Percentiles rank a stretch among this genome's conserved stretches.
Evolutionary conservation across 352 stramenopile species (phyloP).

Genomic region (Globisporangium iwayamae): DNA sequence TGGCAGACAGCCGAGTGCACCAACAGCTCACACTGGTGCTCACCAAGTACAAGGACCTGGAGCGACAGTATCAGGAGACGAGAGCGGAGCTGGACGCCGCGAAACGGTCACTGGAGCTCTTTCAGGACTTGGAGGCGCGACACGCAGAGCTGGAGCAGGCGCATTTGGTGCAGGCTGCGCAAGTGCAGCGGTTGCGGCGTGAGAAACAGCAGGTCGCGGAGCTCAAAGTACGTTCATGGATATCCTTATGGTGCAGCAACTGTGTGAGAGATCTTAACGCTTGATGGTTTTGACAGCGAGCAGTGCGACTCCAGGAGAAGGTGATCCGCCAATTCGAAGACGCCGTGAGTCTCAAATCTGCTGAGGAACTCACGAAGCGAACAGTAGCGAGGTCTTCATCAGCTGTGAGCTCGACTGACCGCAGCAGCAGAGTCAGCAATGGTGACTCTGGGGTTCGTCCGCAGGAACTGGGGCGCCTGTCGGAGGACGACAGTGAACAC

Average conservation of each 20-base stretch:
- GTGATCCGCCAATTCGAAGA: slow-evolving; percentile 81
- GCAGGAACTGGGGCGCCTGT: background rate
- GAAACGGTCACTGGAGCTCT: slow-evolving; percentile 23
- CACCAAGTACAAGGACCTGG: slow-evolving; percentile 65
- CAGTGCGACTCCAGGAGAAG: slow-evolving; percentile 69
- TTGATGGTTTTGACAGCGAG: slow-evolving; percentile 30
- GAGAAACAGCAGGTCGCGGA: slow-evolving; percentile 50
- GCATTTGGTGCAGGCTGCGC: slow-evolving; percentile 57
- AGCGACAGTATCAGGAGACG: slow-evolving; percentile 32
- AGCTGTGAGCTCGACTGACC: background rate
- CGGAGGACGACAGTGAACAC: background rate
- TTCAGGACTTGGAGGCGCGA: slow-evolving; percentile 40
- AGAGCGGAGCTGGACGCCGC: slow-evolving; percentile 34
- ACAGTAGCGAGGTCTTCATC: background rate
- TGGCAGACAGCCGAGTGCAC: slow-evolving; percentile 17
- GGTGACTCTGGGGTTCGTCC: background rate
- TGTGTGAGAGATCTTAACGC: background rate
- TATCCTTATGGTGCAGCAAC: background rate
- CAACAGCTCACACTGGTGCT: slow-evolving; percentile 57
- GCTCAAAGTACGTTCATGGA: slow-evolving; percentile 34
- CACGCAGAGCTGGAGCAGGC: slow-evolving; percentile 66
- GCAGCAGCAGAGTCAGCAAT: background rate
- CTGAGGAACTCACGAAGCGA: slow-evolving; percentile 1
- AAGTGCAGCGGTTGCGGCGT: slow-evolving; percentile 65
- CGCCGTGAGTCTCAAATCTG: slow-evolving; percentile 39